Conservation (phyloP, 805 yeast genomes). For the Maudiozyma pseudohumilis region DNA sequence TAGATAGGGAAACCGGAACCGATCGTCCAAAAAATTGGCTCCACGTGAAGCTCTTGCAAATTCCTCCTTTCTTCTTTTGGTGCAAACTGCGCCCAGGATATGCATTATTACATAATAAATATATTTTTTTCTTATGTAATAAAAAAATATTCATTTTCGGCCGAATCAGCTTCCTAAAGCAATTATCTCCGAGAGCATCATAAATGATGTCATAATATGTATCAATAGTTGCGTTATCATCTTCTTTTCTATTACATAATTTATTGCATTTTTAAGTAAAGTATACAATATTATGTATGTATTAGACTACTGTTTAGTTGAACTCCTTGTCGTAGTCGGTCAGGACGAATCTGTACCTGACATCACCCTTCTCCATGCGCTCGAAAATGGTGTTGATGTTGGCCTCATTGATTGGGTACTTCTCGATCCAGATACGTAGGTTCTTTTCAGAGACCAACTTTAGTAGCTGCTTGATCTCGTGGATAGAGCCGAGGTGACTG, state of each 20-base stretch:
- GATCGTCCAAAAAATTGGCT: too few species aligned
- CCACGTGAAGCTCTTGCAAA: too few species aligned
- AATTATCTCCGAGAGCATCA: too few species aligned
- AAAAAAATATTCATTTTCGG: too few species aligned
- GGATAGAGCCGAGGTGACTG: conserved; percentile 35
- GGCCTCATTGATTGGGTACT: conserved; percentile 37
- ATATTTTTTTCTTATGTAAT: too few species aligned
- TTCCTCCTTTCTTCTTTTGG: too few species aligned
- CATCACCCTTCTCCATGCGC: conserved; percentile 41
- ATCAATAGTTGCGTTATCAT: too few species aligned
- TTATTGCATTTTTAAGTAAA: too few species aligned
- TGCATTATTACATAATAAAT: too few species aligned
- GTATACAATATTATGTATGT: too few species aligned
- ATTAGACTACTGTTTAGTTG: conserved; percentile 1
- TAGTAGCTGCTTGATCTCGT: conserved; percentile 40
- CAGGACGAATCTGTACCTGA: conserved; percentile 45
- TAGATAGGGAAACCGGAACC: neutral
- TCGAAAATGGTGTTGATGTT: conserved; percentile 37
- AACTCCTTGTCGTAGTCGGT: conserved; percentile 37
- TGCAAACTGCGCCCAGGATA: too few species aligned
- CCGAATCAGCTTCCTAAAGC: too few species aligned
- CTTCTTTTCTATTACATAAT: neutral
- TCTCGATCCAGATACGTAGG: conserved; percentile 45
- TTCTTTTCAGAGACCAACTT: conserved; percentile 38
- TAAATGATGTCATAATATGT: neutral